These are phyloP conservation scores for Asterophora parasitica DNA, from an alignment of 768 basidiomycete species.

Conservation along the genomic window DNA sequence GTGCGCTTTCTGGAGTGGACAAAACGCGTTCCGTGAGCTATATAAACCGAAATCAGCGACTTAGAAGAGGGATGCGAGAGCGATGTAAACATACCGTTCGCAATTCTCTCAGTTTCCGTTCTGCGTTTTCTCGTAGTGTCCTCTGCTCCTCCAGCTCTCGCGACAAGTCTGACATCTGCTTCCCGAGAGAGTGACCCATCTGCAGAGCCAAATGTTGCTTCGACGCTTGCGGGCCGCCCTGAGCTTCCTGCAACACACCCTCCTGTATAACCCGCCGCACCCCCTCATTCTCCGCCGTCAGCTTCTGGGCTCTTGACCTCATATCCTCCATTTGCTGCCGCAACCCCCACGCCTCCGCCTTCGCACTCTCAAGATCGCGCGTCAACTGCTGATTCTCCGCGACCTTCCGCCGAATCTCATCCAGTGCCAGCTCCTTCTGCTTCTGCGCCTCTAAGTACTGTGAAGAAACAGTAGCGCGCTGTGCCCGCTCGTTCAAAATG, in stretches of 20 bases:
- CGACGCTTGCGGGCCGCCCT: background rate
- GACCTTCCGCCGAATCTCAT: background rate
- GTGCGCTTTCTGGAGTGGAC: background rate
- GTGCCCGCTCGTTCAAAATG: conserved; percentile 7
- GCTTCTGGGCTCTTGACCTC: conserved; percentile 1
- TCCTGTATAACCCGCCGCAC: background rate
- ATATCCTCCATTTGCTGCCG: background rate
- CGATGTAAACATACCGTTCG: conserved; percentile 5
- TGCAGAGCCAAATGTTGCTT: conserved; percentile 14
- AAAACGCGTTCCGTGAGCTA: background rate
- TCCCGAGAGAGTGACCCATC: conserved; percentile 13
- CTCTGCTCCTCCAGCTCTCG: conserved; percentile 14
- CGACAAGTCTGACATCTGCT: conserved; percentile 15
- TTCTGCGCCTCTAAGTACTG: background rate
- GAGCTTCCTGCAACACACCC: background rate
- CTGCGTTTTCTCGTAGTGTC: conserved; percentile 10
- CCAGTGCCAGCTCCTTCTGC: background rate
- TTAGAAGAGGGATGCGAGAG: background rate
- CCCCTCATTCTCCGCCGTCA: background rate
- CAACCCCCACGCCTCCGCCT: background rate
- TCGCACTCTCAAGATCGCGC: conserved; percentile 3
- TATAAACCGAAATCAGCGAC: background rate
- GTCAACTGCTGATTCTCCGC: conserved; percentile 7
- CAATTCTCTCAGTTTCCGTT: conserved; percentile 13
- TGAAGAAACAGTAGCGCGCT: background rate